Conservation (phyloP, 805 yeast species). For the Suhomyces pyralidae region DNA sequence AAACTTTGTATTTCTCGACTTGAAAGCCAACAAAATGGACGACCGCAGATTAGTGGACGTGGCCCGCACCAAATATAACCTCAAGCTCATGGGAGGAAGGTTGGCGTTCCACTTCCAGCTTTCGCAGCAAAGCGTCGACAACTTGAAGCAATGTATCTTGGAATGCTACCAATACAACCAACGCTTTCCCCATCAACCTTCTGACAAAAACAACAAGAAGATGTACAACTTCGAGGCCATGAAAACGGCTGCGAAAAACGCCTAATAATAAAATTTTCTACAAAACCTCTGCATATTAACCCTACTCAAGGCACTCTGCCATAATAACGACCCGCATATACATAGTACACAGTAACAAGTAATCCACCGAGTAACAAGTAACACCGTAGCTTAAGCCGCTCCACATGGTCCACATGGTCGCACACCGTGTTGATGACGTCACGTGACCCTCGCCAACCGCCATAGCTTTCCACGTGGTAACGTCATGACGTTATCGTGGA, state of each 20-base stretch:
- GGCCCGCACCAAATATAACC: constrained; percentile 52
- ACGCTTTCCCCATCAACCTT: constrained; percentile 8
- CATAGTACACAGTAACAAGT: background rate
- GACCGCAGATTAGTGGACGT: constrained; percentile 50
- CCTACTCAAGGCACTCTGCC: background rate
- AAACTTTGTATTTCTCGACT: constrained; percentile 77
- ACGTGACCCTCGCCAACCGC: background rate
- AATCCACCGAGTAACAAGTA: too few relatives aligned
- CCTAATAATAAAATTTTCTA: background rate
- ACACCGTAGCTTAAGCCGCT: background rate
- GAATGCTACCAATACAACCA: constrained; percentile 40
- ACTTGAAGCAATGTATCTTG: constrained; percentile 47
- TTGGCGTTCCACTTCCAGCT: constrained; percentile 70
- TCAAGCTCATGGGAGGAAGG: constrained; percentile 69
- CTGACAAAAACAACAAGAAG: constrained; percentile 9
- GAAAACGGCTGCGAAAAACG: background rate
- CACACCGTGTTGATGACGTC: background rate
- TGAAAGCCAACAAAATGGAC: constrained; percentile 51
- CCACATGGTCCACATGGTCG: background rate
- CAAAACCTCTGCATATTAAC: background rate
- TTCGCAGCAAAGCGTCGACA: constrained; percentile 29
- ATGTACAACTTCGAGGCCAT: constrained; percentile 13
- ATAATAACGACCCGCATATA: background rate
- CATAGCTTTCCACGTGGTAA: background rate
- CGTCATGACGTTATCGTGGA: background rate